These are phyloP conservation scores for Ceriops zippeliana DNA, from an alignment of 345 rosid genomes.

Conservation along the genomic window DNA sequence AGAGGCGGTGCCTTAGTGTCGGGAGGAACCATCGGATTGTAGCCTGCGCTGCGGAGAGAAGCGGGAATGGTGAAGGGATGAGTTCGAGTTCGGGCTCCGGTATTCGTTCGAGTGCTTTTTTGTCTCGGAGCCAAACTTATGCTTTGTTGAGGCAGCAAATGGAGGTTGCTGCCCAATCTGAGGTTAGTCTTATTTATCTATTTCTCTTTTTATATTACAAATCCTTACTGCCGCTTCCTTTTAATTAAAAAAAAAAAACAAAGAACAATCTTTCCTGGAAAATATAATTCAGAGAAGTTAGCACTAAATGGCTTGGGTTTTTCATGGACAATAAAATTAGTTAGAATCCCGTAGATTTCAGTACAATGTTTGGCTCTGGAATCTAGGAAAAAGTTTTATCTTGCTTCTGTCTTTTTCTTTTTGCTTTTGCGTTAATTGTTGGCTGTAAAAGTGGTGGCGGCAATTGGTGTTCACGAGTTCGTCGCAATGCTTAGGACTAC, in stretches of 20 bases:
- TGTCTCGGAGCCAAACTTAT: conserved; percentile 51
- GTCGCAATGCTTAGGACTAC: conserved; percentile 44
- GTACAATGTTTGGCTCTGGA: too few species aligned
- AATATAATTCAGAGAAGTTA: too few species aligned
- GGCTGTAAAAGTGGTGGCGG: neutral
- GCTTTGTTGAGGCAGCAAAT: conserved; percentile 62
- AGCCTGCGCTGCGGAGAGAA: conserved; percentile 37
- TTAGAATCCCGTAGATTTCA: too few species aligned
- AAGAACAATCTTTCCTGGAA: too few species aligned
- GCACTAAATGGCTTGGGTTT: too few species aligned
- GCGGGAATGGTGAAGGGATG: conserved; percentile 31
- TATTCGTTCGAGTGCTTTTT: conserved; percentile 27
- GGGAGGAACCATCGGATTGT: conserved; percentile 28
- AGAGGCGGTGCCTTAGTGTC: conserved; percentile 15
- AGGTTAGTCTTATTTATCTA: conserved; percentile 26
- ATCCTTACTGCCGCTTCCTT: too few species aligned
- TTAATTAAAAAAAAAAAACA: too few species aligned
- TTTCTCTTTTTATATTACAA: neutral
- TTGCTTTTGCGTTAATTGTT: neutral
- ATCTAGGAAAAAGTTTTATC: neutral
- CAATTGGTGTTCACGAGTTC: neutral
- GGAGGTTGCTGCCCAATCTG: conserved; percentile 69
- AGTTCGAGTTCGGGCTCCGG: conserved; percentile 15
- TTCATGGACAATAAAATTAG: too few species aligned
- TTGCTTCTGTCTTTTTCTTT: neutral